Conservation (phyloP, 2,329 filamentous ascomycete species). For the Fusarium tupiense region DNA sequence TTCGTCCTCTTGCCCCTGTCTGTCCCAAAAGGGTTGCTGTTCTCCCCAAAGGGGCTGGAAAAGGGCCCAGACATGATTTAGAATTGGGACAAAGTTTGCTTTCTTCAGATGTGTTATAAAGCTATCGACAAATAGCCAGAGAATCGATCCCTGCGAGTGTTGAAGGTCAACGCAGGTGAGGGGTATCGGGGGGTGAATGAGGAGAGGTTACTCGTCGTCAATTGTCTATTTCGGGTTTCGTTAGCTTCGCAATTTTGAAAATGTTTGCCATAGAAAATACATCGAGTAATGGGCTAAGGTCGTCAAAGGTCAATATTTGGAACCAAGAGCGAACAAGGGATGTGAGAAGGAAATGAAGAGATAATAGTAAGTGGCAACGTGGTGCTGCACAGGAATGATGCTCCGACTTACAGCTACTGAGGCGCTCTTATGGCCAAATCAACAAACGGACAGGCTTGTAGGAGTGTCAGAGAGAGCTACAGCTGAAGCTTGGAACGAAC, state of each 20-base stretch:
- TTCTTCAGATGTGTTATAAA: neutral
- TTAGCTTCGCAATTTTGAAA: slow-evolving; percentile 61
- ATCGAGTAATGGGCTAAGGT: neutral
- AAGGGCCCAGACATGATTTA: slow-evolving; percentile 78
- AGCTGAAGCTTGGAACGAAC: slow-evolving; percentile 7
- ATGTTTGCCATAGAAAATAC: slow-evolving; percentile 45
- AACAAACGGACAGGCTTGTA: slow-evolving; percentile 20
- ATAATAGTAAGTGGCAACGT: slow-evolving; percentile 8
- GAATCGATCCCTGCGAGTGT: slow-evolving; percentile 61
- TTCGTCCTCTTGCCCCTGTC: slow-evolving; percentile 33
- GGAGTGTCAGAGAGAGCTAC: slow-evolving; percentile 29
- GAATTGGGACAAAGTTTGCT: neutral
- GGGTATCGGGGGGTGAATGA: slow-evolving; percentile 69
- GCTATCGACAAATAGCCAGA: slow-evolving; percentile 15
- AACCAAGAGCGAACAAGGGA: neutral
- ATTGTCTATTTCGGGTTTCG: slow-evolving; percentile 70
- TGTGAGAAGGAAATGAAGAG: neutral
- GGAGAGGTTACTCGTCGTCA: slow-evolving; percentile 65
- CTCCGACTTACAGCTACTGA: slow-evolving; percentile 37
- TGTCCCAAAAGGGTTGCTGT: slow-evolving; percentile 51
- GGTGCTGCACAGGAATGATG: slow-evolving; percentile 6
- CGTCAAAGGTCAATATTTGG: neutral
- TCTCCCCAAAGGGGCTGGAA: slow-evolving; percentile 74
- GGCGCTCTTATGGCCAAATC: slow-evolving; percentile 12
- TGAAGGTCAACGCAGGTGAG: slow-evolving; percentile 78